Evolutionary conservation across 257 asterid genomes (phyloP).

Genomic region (Solanum lignicaule): DNA sequence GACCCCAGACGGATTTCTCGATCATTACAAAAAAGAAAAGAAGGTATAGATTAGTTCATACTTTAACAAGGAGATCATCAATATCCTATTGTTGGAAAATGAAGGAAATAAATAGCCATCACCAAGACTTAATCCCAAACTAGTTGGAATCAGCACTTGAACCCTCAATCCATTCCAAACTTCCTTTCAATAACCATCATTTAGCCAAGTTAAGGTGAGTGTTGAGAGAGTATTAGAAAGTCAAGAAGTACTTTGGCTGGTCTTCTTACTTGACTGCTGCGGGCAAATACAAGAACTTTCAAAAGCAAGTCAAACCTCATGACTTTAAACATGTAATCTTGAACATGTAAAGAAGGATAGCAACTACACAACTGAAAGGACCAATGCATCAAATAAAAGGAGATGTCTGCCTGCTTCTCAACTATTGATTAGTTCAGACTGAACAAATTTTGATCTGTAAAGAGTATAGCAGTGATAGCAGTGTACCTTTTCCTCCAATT

Average conservation of each 20-base stretch:
- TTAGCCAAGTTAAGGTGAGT: not conserved
- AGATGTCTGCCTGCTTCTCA: not conserved
- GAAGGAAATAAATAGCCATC: not conserved
- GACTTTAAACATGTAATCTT: not conserved
- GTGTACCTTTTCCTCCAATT: slow-evolving; percentile 77
- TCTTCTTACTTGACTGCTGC: not conserved
- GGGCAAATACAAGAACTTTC: not conserved
- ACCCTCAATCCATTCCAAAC: not conserved
- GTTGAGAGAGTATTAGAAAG: not conserved
- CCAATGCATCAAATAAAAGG: not conserved
- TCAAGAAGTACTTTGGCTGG: not conserved
- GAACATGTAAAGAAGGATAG: not conserved
- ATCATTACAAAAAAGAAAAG: not conserved
- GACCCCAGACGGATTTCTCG: not conserved
- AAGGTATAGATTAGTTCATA: not conserved
- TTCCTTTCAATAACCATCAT: not conserved
- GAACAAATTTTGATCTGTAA: not conserved
- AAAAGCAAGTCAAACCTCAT: not conserved
- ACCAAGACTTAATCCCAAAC: not conserved
- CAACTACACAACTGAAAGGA: not conserved
- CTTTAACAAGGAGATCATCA: not conserved
- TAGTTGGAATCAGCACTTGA: not conserved
- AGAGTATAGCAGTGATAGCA: not conserved
- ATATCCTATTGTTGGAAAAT: not conserved
- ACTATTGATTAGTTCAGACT: not conserved